phyloP scores from a whole-genome alignment of 768 basidiomycete genomes.

The Rickenella mellea region DNA sequence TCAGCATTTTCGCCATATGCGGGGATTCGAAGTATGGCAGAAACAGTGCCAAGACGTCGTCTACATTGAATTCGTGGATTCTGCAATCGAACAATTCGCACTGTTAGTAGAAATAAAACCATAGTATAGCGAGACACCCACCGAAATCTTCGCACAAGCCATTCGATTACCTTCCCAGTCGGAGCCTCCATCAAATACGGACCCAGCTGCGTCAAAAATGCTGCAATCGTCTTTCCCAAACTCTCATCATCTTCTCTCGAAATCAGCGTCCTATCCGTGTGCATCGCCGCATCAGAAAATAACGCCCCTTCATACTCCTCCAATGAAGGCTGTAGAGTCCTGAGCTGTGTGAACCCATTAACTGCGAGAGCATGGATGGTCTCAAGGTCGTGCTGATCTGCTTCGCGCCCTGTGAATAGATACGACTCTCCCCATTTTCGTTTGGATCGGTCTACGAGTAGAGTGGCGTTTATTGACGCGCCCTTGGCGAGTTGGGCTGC shows the following conservation, averaged over 20 bases:
- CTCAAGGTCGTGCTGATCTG: constrained; percentile 81
- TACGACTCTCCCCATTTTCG: constrained; percentile 57
- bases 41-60: constrained; percentile 69
- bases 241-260: constrained; percentile 49
- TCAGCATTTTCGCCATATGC: constrained; percentile 88
- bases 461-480: constrained; percentile 67
- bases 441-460: constrained; percentile 63
- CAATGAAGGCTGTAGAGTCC: constrained; percentile 49
- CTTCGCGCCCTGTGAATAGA: constrained; percentile 76
- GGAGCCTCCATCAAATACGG: constrained; percentile 76
- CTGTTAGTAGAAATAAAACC: neutral
- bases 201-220: constrained; percentile 63
- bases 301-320: constrained; percentile 55
- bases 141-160: constrained; percentile 93
- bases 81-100: constrained; percentile 30
- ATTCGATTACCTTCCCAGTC: constrained; percentile 80
- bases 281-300: constrained; percentile 73
- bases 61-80: constrained; percentile 88
- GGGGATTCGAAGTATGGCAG: constrained; percentile 92
- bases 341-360: constrained; percentile 70
- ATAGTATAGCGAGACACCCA: constrained; percentile 20
- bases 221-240: constrained; percentile 51
- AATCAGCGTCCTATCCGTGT: constrained; percentile 71
- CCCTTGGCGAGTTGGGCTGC: constrained; percentile 73
- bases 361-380: constrained; percentile 72